Conservation (phyloP, 2,329 filamentous ascomycete species). For the Clonostachys byssicola region DNA sequence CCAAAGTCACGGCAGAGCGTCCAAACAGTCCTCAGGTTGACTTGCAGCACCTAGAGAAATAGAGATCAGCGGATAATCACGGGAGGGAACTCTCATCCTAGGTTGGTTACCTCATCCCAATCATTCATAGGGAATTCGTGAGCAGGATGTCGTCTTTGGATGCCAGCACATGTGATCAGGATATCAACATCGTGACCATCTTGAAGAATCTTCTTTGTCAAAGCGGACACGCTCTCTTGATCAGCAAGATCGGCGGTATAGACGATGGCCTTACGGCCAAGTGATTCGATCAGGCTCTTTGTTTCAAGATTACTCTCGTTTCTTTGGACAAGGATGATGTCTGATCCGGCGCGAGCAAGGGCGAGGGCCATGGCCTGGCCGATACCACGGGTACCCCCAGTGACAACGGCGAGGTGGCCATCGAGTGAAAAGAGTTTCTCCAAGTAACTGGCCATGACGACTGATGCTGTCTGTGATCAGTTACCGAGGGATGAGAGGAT, state of each 20-base stretch:
- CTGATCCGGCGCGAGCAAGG: slow-evolving; percentile 10
- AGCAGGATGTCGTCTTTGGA: slow-evolving; percentile 59
- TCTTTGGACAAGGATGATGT: slow-evolving; percentile 11
- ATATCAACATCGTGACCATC: slow-evolving; percentile 42
- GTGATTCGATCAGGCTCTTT: slow-evolving; percentile 7
- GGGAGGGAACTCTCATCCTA: neutral
- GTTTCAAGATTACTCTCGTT: slow-evolving; percentile 11
- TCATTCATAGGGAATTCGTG: slow-evolving; percentile 59
- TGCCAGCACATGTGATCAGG: slow-evolving; percentile 62
- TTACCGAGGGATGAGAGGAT: too few species aligned
- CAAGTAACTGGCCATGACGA: slow-evolving; percentile 6
- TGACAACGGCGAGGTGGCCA: slow-evolving; percentile 10
- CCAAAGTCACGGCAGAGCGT: slow-evolving; percentile 67
- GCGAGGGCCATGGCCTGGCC: slow-evolving; percentile 13
- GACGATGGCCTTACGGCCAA: slow-evolving; percentile 7
- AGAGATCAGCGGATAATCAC: neutral
- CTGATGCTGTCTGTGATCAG: too few species aligned
- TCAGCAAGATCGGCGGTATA: slow-evolving; percentile 13
- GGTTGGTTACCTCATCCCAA: slow-evolving; percentile 51
- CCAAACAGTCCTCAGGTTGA: slow-evolving; percentile 75
- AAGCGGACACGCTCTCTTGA: slow-evolving; percentile 6
- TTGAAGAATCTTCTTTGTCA: slow-evolving; percentile 7
- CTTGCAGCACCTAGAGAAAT: slow-evolving; percentile 57
- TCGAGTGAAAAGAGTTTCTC: slow-evolving; percentile 11
- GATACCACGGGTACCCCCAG: slow-evolving; percentile 13